Percentiles rank a stretch among this genome's conserved stretches.
Conservation (phyloP, 306 rosid species). For the Comarum palustre region DNA sequence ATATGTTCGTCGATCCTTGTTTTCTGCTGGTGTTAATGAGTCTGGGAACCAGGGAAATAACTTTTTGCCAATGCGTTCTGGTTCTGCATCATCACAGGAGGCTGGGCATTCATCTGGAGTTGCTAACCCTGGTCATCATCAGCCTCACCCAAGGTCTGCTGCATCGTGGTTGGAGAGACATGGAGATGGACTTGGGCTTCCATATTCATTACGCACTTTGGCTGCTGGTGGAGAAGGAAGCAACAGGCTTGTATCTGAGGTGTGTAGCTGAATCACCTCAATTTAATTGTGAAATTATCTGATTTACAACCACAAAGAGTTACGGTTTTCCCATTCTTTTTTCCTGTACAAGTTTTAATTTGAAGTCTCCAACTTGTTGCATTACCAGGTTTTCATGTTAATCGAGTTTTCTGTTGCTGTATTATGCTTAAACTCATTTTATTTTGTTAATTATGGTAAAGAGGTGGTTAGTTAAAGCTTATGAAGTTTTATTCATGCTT, state of each 20-base stretch:
- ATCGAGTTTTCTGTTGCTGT: background rate
- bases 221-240: constrained; percentile 71
- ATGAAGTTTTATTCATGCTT: constrained; percentile 25
- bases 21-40: constrained; percentile 59
- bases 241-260: constrained; percentile 90
- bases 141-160: constrained; percentile 51
- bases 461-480: constrained; percentile 14
- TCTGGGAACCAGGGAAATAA: constrained; percentile 54
- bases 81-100: constrained; percentile 51
- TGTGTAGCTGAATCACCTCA: constrained; percentile 25
- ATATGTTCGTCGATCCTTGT: constrained; percentile 66
- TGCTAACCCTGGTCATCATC: constrained; percentile 41
- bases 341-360: background rate
- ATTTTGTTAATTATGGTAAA: background rate
- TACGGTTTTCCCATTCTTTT: background rate
- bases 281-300: background rate
- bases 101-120: constrained; percentile 50
- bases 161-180: constrained; percentile 74
- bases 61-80: constrained; percentile 51
- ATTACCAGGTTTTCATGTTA: background rate
- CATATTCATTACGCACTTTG: constrained; percentile 64
- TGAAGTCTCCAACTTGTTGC: background rate
- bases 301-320: background rate
- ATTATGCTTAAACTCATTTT: background rate
- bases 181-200: constrained; percentile 67